Evolutionary conservation across 192 early-diverging fungal species (phyloP), one percentile per base, ranked within the genome.

Genomic region (Gryganskiella cystojenkinii): DNA sequence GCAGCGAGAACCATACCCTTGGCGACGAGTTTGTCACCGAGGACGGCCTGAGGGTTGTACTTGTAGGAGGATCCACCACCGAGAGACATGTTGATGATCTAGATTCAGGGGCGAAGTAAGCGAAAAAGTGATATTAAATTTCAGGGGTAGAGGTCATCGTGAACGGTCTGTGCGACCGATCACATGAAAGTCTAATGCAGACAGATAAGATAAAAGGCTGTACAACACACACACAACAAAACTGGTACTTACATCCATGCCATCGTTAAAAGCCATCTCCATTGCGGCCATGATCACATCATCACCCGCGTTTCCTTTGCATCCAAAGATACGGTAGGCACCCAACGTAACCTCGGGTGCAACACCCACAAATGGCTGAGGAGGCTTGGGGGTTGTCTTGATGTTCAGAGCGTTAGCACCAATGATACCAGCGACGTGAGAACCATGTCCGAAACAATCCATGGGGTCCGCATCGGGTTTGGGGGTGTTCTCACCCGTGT

Each of bases 251-350:
- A 70, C 79, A 70, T 98, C 86, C 78, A 92, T 86, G 24, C 88
- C 82, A 56, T 94, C 93, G 15, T 75, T 67, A 53, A 85, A 84
- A 5, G 95, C 96, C 19, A 67, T 67, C 67, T 89, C 85, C 85
- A 98, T 81, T 22, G 90, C 96, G 34, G 89, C 81, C 40, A 94
- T 84, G 44, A 97, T 87, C 22, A 95, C 67, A 61, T 95, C 94
- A 30, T 87, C 84, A 24, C 80, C 70, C 2, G 85, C 80, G 30
- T 70, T 71, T 56, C 90, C 89, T 58, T 84, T 81, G 78, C 95
- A 96, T 27, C 93, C 92, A 73, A 94, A 92, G 49, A 95, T 84
- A 69, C 95, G 83, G 85, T 93, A 98, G 7, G 86, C 86, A 22
- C 92, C 92, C 31, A 96, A 80, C 6, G 84, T 92, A 19, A 88